phyloP scores from a whole-genome alignment of 2,329 filamentous ascomycete genomes.

The Microcyclosporella mali region DNA sequence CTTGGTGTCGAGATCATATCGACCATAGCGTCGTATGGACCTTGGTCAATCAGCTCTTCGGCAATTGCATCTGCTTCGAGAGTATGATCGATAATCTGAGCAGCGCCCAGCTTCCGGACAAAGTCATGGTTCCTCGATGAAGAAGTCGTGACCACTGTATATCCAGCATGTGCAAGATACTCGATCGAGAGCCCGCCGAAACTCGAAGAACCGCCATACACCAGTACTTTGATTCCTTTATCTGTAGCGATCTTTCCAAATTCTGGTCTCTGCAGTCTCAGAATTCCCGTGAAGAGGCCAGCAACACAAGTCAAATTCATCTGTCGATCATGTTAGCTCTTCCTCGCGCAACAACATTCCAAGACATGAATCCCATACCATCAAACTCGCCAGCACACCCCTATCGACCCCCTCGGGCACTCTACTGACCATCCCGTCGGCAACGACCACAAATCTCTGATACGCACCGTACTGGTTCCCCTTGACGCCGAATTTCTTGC shows the following conservation, averaged over 20 bases:
- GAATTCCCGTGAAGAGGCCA: background rate
- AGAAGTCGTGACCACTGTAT: background rate
- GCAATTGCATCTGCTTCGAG: background rate
- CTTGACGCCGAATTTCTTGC: background rate
- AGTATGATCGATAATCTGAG: background rate
- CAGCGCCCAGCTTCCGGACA: background rate
- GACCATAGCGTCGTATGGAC: background rate
- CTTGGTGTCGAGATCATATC: background rate
- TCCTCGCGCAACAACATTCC: too few species aligned
- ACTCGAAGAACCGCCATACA: background rate
- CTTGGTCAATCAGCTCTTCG: background rate
- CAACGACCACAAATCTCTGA: background rate
- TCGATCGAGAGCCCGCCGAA: background rate
- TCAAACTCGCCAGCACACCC: background rate
- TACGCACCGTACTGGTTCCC: background rate
- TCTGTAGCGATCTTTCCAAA: background rate
- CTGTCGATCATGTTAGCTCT: too few species aligned
- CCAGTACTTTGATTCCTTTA: background rate
- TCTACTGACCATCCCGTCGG: background rate
- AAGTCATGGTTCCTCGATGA: background rate
- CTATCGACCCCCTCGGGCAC: background rate
- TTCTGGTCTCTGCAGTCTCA: background rate
- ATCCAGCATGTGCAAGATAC: background rate
- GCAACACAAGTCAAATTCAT: background rate
- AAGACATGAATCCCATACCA: background rate